Percentiles rank a stretch among this genome's conserved stretches.
Evolutionary conservation across 495 filamentous ascomycete species (phyloP).

Genomic region (Penicillium diatomitis): DNA sequence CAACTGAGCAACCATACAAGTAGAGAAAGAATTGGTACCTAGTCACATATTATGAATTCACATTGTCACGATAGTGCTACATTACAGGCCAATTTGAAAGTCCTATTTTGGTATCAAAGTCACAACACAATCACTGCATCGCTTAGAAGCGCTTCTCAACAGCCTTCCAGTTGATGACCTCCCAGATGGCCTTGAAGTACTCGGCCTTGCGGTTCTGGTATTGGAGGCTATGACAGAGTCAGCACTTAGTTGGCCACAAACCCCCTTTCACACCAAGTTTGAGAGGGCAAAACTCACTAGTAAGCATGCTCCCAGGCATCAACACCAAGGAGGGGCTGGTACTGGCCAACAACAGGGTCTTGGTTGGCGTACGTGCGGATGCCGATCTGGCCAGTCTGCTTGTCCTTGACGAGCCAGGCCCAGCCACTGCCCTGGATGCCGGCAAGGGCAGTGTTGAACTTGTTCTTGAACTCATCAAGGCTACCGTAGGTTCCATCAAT

Average conservation of each 20-base stretch:
- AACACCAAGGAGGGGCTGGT: conserved; percentile 77
- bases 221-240: conserved; percentile 58
- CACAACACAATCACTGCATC: neutral
- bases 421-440: conserved; percentile 92
- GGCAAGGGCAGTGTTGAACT: conserved; percentile 69
- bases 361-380: conserved; percentile 85
- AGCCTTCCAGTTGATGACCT: conserved; percentile 95
- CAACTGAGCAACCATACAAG: conserved; percentile 12
- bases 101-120: neutral
- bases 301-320: conserved; percentile 96
- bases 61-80: conserved; percentile 2
- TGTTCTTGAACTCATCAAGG: conserved; percentile 62
- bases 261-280: neutral
- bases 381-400: conserved; percentile 57
- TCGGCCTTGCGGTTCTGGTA: conserved; percentile 99
- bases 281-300: conserved; percentile 38
- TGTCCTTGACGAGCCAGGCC: conserved; percentile 90
- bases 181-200: conserved; percentile 95
- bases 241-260: conserved; percentile 17
- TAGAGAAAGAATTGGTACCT: neutral
- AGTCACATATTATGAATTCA: neutral
- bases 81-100: conserved; percentile 11
- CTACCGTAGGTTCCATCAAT: conserved; percentile 73
- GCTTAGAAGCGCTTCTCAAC: conserved; percentile 72
- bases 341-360: conserved; percentile 85